Base-by-base conservation (phyloP, 148 eudicot genomes). In the Salicornia ramosissima region DNA sequence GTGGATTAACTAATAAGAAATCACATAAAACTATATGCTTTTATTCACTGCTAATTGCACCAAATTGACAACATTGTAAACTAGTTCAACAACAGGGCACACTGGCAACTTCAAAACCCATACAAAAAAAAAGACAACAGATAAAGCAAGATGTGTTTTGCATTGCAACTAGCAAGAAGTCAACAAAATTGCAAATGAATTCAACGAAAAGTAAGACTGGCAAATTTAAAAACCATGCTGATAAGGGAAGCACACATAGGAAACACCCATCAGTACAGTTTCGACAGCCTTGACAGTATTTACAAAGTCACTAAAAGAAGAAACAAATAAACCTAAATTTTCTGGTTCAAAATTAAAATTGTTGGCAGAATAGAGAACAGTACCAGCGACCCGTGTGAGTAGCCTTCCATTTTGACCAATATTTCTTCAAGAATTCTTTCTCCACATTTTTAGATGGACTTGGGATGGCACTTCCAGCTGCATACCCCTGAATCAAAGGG, bases 371-470 rank as follows among this genome's bases (percentile, higher is more conserved):
- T 12, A 21, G 22, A 50, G 64, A 59, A 67, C 1, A 8, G 74
- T 85, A 94, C 98, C 98, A 80, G 77, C 97, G 97, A 62, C 98
- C 97, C 56, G 92, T 75, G 62, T 87, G 92, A 75, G 81, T 81
- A 68, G 97, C 97, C 75, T 86, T 94, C 98, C 98, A 93, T 77
- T 82, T 93, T 21, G 96, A 89, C 98, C 92, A 93, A 74, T 93
- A 93, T 76, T 83, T 93, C 71, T 83, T 88, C 78, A 93, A 74
- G 74, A 93, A 93, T 52, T 82, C 88, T 73, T 90, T 93, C 81
- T 93, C 96, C 62, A 90, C 98, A 72, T 93, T 93, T 76, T 93
- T 93, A 10, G 77, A 79, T 29, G 98, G 91, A 76, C 98, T 86
- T 53, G 98, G 98, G 64, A 94, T 69, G 60, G 88, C 86, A 79